Percentiles rank a stretch among this genome's conserved stretches.
phyloP scores from a whole-genome alignment of 371 early-diverging fungal genomes.

The Rhizopus delemar region DNA sequence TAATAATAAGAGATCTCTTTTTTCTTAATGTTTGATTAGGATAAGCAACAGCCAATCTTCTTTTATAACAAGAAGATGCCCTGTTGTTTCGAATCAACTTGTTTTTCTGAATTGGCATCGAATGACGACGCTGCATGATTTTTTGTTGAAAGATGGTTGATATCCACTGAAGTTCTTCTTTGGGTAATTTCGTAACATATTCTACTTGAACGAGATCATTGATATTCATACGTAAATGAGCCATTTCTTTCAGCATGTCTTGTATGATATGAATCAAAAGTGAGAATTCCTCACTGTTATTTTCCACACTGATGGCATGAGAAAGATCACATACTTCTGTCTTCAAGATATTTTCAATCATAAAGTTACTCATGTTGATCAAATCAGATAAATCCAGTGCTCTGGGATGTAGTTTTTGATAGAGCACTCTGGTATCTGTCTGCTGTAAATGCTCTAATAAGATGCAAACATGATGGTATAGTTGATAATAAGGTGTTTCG shows the following conservation, averaged over 20 bases:
- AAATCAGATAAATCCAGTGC: constrained; percentile 74
- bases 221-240: constrained; percentile 61
- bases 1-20: constrained; percentile 11
- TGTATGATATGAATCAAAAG: constrained; percentile 46
- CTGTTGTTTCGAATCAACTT: constrained; percentile 39
- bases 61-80: constrained; percentile 3
- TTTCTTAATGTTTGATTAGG: constrained; percentile 12
- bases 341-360: constrained; percentile 64
- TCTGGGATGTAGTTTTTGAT: constrained; percentile 52
- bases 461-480: constrained; percentile 25
- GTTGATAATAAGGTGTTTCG: constrained; percentile 24
- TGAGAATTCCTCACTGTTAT: constrained; percentile 28
- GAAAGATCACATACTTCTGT: constrained; percentile 57
- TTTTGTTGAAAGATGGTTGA: too few relatives aligned
- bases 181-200: constrained; percentile 68
- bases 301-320: not conserved
- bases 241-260: constrained; percentile 64
- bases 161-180: constrained; percentile 19
- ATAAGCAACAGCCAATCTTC: not conserved
- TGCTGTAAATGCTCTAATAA: constrained; percentile 49
- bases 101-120: constrained; percentile 52
- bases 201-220: constrained; percentile 68
- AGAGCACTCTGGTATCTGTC: constrained; percentile 61
- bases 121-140: too few relatives aligned
- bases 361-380: constrained; percentile 70